phyloP scores from a whole-genome alignment of 2,329 filamentous ascomycete species.

The Sporothrix protearum region DNA sequence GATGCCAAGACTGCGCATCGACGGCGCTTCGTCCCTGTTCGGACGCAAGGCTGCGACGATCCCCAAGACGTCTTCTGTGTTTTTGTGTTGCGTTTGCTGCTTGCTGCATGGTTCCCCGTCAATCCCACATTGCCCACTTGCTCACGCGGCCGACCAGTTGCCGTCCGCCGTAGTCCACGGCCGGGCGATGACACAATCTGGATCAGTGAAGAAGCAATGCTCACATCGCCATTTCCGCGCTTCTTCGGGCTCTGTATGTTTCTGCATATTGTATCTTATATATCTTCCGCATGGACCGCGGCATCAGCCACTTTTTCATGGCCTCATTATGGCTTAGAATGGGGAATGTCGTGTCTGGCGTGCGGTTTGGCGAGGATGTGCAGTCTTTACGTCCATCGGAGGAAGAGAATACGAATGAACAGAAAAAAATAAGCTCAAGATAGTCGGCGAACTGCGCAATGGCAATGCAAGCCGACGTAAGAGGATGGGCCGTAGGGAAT shows the following conservation, averaged over 20 bases:
- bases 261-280: not conserved
- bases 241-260: not conserved
- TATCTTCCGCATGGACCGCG: not conserved
- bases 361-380: not conserved
- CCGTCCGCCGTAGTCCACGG: not conserved
- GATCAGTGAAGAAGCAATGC: conserved; percentile 9
- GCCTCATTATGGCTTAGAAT: conserved; percentile 15
- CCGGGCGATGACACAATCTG: conserved; percentile 12
- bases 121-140: conserved; percentile 1
- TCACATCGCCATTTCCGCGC: not conserved
- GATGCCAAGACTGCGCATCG: conserved; percentile 12
- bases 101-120: conserved; percentile 4
- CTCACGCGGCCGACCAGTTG: not conserved
- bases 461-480: not conserved
- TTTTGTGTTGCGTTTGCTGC: not conserved
- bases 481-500: not conserved
- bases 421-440: conserved; percentile 4
- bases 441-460: not conserved
- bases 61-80: not conserved
- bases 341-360: not conserved
- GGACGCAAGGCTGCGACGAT: conserved; percentile 12
- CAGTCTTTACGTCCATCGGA: not conserved
- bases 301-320: conserved; percentile 1
- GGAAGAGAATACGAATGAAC: not conserved
- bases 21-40: conserved; percentile 11